A percentile compares a stretch with the other conserved stretches of the same genome.
Evolutionary conservation across 768 basidiomycete species (phyloP).

Genomic region (Kwoniella dendrophila): DNA sequence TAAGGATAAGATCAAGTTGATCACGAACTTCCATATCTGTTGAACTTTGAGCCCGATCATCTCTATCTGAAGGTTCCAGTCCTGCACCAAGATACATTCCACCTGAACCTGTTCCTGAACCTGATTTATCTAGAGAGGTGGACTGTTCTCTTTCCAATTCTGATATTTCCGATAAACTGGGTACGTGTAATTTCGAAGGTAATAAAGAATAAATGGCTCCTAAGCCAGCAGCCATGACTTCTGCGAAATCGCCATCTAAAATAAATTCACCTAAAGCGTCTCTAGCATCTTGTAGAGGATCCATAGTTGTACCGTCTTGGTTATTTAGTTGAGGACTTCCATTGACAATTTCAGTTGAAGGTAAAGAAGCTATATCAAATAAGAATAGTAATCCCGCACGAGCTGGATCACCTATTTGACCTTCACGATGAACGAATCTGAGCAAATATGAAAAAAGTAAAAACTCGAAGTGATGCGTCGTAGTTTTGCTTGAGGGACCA

Average conservation of each 20-base stretch:
- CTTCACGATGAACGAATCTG: conserved; percentile 91
- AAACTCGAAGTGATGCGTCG: conserved; percentile 80
- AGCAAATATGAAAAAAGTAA: conserved; percentile 93
- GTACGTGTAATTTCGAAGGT: conserved; percentile 80
- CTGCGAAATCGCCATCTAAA: conserved; percentile 96
- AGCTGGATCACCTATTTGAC: conserved; percentile 88
- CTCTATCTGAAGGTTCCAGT: conserved; percentile 54
- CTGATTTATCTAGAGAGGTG: no score
- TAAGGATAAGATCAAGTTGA: conserved; percentile 84
- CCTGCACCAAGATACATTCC: conserved; percentile 58
- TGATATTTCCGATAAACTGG: conserved; percentile 53
- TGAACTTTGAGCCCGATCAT: conserved; percentile 66
- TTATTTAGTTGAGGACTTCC: conserved; percentile 26
- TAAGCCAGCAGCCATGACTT: conserved; percentile 88
- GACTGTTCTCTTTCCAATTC: conserved; percentile 30
- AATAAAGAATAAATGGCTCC: conserved; percentile 90
- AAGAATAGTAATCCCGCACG: conserved; percentile 89
- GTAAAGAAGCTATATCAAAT: conserved; percentile 79
- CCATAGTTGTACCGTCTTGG: conserved; percentile 54
- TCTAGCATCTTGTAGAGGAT: conserved; percentile 81
- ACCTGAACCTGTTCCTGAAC: conserved; percentile 76
- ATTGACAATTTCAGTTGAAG: conserved; percentile 29
- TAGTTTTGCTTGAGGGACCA: conserved; percentile 56
- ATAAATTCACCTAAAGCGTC: conserved; percentile 89
- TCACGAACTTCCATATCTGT: conserved; percentile 72